Evolutionary conservation across 805 yeast genomes (phyloP).

Genomic region (Saccharomycodes ludwigii): DNA sequence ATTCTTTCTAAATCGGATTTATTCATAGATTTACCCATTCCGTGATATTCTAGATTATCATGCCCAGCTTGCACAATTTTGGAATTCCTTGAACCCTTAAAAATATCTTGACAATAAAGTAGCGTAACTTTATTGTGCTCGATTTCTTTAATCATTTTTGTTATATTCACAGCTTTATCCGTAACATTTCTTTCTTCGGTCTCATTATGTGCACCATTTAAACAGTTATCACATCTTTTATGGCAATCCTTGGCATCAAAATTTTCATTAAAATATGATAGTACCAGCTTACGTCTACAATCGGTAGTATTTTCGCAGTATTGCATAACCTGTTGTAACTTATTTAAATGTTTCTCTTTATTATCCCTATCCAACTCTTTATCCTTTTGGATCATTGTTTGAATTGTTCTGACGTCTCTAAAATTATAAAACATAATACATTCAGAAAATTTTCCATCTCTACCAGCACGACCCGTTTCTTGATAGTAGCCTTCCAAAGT

Average conservation of each 20-base stretch:
- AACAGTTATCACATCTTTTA: slow-evolving; percentile 79
- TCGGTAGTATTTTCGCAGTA: slow-evolving; percentile 87
- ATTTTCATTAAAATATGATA: slow-evolving; percentile 80
- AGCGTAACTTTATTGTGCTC: slow-evolving; percentile 57
- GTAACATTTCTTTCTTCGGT: slow-evolving; percentile 59
- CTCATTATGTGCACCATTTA: slow-evolving; percentile 27
- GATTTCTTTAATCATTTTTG: slow-evolving; percentile 43
- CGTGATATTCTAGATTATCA: slow-evolving; percentile 48
- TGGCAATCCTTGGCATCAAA: slow-evolving; percentile 57
- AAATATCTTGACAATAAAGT: slow-evolving; percentile 71
- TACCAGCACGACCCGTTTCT: slow-evolving; percentile 97
- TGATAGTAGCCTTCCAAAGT: slow-evolving; percentile 94
- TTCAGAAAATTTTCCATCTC: slow-evolving; percentile 77
- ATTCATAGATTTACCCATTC: slow-evolving; percentile 52
- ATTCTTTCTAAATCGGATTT: slow-evolving; percentile 69
- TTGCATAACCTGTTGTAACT: slow-evolving; percentile 72
- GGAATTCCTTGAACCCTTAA: slow-evolving; percentile 56
- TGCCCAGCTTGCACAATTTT: slow-evolving; percentile 55
- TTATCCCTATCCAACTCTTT: slow-evolving; percentile 48
- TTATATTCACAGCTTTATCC: slow-evolving; percentile 41
- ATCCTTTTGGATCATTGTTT: slow-evolving; percentile 68
- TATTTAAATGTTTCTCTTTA: slow-evolving; percentile 64
- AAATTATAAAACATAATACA: slow-evolving; percentile 76
- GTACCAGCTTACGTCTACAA: slow-evolving; percentile 79
- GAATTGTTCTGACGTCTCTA: slow-evolving; percentile 67